Evolutionary conservation across 768 basidiomycete species (phyloP), one percentile per base, ranked within the genome.

Genomic region (Gelatoporia subvermispora): DNA sequence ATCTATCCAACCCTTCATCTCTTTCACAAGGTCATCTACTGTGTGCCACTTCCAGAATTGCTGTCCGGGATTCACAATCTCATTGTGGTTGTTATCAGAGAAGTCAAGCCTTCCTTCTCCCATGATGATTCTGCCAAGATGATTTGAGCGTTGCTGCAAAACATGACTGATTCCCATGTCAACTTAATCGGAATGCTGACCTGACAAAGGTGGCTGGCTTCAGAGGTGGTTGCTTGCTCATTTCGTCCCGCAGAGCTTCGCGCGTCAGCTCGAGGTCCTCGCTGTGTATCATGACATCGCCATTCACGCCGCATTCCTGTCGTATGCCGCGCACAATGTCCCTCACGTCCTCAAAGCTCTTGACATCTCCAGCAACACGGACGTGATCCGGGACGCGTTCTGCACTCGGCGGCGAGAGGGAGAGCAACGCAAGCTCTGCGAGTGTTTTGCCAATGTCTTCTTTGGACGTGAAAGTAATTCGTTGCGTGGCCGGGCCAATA

Each of bases 31-130:
- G 16, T 55, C 54, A 41, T 59, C 47, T 4, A 57, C 43, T 3
- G 54, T 53, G 43, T 49, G 52, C 61, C 61, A 62, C 51, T 55
- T 57, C 61, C 61, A 62, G 15, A 38, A 5, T 11, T 37, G 47
- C 49, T 61, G 34, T 8, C 44, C 49, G 0, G 60, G 61, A 48
- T 62, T 62, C 11, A 61, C 52, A 9, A 61, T 48, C 28, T 62
- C 61, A 41, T 62, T 55, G 25, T 47, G 35, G 38, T 59, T 59
- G 24, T 51, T 40, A 15, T 21, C 25, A 0, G 54, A 50, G 24
- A 48, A 60, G 50, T 62, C 54, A 3, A 54, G 7, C 44, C 44
- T 43, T 5, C 57, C 59, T 41, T 60, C 55, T 4, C 48, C 59
- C 7, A 54, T 44, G 10, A 52, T 42, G 23, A 55, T 34, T 15